phyloP scores from a whole-genome alignment of 257 asterid genomes.

The Jacaranda copaia region DNA sequence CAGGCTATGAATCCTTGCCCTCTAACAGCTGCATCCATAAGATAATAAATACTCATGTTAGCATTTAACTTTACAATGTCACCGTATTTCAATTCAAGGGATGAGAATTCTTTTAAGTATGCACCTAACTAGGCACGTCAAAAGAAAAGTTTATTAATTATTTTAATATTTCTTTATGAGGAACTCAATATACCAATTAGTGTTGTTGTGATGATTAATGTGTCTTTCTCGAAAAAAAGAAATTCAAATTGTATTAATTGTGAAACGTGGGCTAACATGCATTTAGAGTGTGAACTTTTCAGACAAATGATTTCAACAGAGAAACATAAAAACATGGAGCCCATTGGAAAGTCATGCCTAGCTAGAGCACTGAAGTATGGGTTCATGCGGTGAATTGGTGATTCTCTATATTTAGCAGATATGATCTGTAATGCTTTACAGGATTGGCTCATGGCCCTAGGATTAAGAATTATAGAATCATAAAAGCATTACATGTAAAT shows the following conservation, averaged over 20 bases:
- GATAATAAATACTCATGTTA: neutral
- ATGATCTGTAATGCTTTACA: neutral
- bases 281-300: neutral
- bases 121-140: too few relatives aligned
- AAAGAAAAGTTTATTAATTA: too few relatives aligned
- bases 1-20: conserved; percentile 70
- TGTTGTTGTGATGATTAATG: too few relatives aligned
- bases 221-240: neutral
- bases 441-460: neutral
- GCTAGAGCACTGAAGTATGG: neutral
- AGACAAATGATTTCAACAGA: conserved; percentile 2
- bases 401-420: neutral
- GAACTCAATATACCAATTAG: too few relatives aligned
- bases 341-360: conserved; percentile 4
- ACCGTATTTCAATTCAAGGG: too few relatives aligned
- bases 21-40: conserved; percentile 51
- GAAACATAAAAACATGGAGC: conserved; percentile 13
- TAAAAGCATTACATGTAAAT: neutral
- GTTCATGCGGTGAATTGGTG: conserved; percentile 21
- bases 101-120: too few relatives aligned
- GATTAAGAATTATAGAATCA: neutral
- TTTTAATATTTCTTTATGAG: too few relatives aligned
- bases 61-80: too few relatives aligned
- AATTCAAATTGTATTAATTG: neutral
- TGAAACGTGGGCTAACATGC: neutral